Conservation (phyloP, 306 rosid genomes). For the Lathyrus tuberosus region DNA sequence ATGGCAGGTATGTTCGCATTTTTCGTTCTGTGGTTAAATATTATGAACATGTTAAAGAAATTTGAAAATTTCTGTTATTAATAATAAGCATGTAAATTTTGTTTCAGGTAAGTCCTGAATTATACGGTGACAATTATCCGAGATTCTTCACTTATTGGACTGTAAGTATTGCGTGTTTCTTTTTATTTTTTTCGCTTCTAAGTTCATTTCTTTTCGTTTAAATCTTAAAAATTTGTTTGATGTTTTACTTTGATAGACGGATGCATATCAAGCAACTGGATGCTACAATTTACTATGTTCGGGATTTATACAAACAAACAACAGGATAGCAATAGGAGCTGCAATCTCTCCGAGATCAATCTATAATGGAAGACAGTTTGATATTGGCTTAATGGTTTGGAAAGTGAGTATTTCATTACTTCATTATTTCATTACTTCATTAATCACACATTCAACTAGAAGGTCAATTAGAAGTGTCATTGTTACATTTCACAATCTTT, state of each 20-base stretch:
- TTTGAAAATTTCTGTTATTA: slow-evolving; percentile 2
- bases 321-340: slow-evolving; percentile 93
- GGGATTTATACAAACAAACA: slow-evolving; percentile 96
- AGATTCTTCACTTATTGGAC: slow-evolving; percentile 99
- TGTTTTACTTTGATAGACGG: slow-evolving; percentile 58
- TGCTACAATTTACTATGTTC: slow-evolving; percentile 97
- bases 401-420: slow-evolving; percentile 58
- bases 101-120: slow-evolving; percentile 91
- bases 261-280: slow-evolving; percentile 97
- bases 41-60: slow-evolving; percentile 12
- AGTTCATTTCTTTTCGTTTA: background rate
- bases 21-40: background rate
- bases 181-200: background rate
- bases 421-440: background rate
- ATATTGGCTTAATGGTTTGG: slow-evolving; percentile 95
- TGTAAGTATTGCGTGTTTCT: slow-evolving; percentile 52
- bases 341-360: slow-evolving; percentile 93
- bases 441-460: no score
- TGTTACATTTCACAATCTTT: no score
- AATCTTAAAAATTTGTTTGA: background rate
- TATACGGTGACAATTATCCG: slow-evolving; percentile 93
- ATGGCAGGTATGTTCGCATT: slow-evolving; percentile 76
- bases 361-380: slow-evolving; percentile 83
- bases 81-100: background rate
- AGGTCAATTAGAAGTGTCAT: background rate